Evolutionary conservation across 2,329 filamentous ascomycete species (phyloP), one percentile per base, ranked within the genome.

Genomic region (Monilinia laxa): DNA sequence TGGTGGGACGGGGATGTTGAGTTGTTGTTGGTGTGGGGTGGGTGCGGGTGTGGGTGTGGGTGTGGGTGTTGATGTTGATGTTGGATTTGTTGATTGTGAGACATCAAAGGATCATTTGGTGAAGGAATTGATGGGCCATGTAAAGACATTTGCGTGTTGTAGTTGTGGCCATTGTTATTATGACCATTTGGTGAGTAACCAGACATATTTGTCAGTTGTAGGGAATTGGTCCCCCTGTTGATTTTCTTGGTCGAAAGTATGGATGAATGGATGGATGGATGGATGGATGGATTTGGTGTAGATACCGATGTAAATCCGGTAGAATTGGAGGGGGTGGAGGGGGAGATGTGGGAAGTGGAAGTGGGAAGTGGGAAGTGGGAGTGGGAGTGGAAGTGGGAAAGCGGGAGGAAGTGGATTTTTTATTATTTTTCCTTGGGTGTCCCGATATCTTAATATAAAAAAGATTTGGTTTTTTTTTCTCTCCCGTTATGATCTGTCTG

Each of bases 21-120:
- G 64, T 10, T 62, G 55, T 47, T 69, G 68, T 31, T 65, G 66
- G 12, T 67, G 66, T 25, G 69, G 4, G 66, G 68, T 12, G 56
- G 68, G n/a, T 60, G 59, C 2, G 64, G 65, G n/a, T 53, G 64
- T 9, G 62, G 66, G 2, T 68, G 53, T 28, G 62, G 66, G 2
- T 58, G 64, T 18, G 62, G 62, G 23, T 53, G 49, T 20, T 62
- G 59, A 20, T 67, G 66, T 7, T 70, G 66, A 31, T 65, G 68
- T 45, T 64, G 64, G 18, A 53, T 52, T 38, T 65, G 64, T 38
- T 67, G 65, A 28, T 54, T 40, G 28, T 67, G 65, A 5, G 59
- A 60, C 20, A 65, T 65, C 63, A 65, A 35, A 18, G 60, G 42
- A 52, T 62, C 53, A 45, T 66, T 62, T 65, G 63, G 45, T 18